Evolutionary conservation across 352 stramenopile genomes (phyloP), one percentile per base, ranked within the genome.

Genomic region (Globisporangium recalcitrans): DNA sequence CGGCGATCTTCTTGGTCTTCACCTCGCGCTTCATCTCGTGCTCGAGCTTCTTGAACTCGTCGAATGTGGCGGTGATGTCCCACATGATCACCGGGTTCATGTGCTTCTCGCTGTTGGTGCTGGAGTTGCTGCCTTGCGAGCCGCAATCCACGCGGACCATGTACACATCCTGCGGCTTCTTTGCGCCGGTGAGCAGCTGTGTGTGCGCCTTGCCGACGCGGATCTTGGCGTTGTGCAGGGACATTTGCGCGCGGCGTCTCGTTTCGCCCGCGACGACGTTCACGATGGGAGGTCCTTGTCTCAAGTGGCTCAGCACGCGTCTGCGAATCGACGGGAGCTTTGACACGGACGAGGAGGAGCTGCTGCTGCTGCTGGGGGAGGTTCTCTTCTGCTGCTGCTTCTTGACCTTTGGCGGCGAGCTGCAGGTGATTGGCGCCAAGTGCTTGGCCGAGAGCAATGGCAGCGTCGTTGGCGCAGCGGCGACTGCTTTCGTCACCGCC

Each of bases 41-140:
- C 56, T 91, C 78, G 42, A 93, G 71, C 55, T 75, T 74, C 61
- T 88, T 78, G 68, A 93, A 92, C 36, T 93, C 85, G 29, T 76
- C 68, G 66, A 91, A 92, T 1, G 82, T 84, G 42, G 82, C 81
- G 13, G 82, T 91, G 19, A 93, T 42, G 49, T 93, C 85, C 85
- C 85, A 93, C 85, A 93, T 92, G 36, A 93, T 72, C 6, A 86
- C 77, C 7, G 81, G 84, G 54, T 93, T 93, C 80, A 93, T 88
- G 73, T 91, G 82, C 64, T 93, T 91, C 60, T 93, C 78, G 22
- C 65, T 61, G 4, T 24, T 40, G 31, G 29, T 9, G 1, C 29
- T 54, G 16, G 58, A 52, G 24, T 59, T 76, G 19, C 70, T 66
- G 5, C 63, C 46, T 7, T 56, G 51, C 9, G 51, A 56, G 27